phyloP scores from a whole-genome alignment of 257 asterid species.

The Solanum neorickii region DNA sequence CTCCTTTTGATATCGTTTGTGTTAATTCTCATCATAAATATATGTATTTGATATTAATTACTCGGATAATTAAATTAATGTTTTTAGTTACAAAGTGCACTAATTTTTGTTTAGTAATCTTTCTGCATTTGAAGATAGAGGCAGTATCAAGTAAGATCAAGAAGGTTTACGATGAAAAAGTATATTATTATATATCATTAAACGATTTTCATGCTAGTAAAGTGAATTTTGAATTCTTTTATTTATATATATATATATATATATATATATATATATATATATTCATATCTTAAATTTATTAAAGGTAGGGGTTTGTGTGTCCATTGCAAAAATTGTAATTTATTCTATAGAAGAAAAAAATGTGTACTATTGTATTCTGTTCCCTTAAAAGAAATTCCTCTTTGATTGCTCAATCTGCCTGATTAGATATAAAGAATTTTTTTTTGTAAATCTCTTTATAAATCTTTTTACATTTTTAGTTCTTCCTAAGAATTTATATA shows the following conservation, averaged over 20 bases:
- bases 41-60: neutral
- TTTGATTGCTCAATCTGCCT: neutral
- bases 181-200: too few species aligned
- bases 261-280: too few species aligned
- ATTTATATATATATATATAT: accelerated
- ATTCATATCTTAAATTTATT: too few species aligned
- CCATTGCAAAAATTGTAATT: neutral
- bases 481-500: neutral
- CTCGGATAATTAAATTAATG: neutral
- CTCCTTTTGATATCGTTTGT: neutral
- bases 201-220: too few species aligned
- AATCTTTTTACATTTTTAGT: neutral
- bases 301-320: neutral
- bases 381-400: neutral
- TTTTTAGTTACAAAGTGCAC: too few species aligned
- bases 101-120: too few species aligned
- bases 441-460: neutral
- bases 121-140: neutral
- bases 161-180: neutral
- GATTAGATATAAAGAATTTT: neutral
- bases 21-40: neutral
- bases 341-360: neutral
- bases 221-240: too few species aligned
- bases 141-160: too few species aligned
- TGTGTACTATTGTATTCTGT: neutral